Percentiles rank a stretch among this genome's conserved stretches.
Evolutionary conservation across 257 asterid species (phyloP).

Genomic region (Solanum medicagineum): DNA sequence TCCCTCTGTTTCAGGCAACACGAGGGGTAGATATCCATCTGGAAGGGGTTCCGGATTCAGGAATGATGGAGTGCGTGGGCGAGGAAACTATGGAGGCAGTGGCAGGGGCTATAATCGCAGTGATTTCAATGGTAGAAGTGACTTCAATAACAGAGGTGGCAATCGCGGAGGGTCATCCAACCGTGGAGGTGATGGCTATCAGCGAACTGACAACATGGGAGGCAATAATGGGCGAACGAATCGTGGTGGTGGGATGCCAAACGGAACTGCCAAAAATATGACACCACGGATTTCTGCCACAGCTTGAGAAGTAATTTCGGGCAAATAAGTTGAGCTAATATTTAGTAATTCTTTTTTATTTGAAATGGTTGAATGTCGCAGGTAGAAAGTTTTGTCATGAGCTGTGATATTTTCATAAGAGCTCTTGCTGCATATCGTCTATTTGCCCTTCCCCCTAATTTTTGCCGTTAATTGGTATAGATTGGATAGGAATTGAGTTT

Average conservation of each 20-base stretch:
- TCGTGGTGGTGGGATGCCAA: constrained; percentile 30
- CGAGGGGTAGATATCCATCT: constrained; percentile 50
- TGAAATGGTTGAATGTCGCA: background rate
- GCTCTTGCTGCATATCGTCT: background rate
- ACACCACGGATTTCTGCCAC: constrained; percentile 2
- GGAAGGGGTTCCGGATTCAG: constrained; percentile 70
- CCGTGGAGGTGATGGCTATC: constrained; percentile 53
- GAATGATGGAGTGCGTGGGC: constrained; percentile 77
- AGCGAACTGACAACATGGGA: constrained; percentile 29
- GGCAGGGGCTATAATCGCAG: constrained; percentile 49
- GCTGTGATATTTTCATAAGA: background rate
- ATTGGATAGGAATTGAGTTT: constrained; percentile 17
- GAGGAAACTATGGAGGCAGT: constrained; percentile 59
- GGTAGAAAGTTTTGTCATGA: background rate
- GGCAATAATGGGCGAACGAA: constrained; percentile 11
- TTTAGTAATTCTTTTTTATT: background rate
- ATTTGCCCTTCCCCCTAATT: background rate
- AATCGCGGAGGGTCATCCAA: constrained; percentile 42
- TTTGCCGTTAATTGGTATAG: background rate
- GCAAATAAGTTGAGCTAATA: background rate
- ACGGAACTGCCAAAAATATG: constrained; percentile 6
- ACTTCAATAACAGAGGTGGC: constrained; percentile 46
- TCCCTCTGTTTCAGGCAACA: constrained; percentile 25
- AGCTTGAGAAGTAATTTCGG: background rate
- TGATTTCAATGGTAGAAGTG: constrained; percentile 48